Percentiles rank a stretch among this genome's conserved stretches.
phyloP scores from a whole-genome alignment of 1,284 basidiomycete genomes.

The Polyporus tsugae region DNA sequence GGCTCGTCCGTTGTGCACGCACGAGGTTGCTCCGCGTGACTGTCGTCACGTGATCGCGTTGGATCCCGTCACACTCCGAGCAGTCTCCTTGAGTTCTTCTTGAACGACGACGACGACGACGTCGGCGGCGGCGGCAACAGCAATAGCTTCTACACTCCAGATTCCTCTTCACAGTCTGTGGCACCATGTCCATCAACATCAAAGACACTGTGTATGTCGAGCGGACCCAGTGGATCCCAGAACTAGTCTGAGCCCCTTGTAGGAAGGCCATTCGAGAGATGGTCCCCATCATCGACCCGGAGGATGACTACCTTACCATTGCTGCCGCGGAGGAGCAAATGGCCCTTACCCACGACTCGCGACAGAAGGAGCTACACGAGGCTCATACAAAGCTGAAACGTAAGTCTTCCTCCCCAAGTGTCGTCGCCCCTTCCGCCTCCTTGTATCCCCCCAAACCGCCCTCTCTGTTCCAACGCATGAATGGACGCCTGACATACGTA shows the following conservation, averaged over 20 bases:
- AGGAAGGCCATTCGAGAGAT: slow-evolving; percentile 76
- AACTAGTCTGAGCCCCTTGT: slow-evolving; percentile 10
- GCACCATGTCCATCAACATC: slow-evolving; percentile 36
- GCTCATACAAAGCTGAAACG: slow-evolving; percentile 69
- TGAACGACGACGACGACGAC: neutral
- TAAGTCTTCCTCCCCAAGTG: slow-evolving; percentile 34
- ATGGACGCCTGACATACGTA: neutral
- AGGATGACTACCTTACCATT: slow-evolving; percentile 78
- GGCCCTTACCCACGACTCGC: slow-evolving; percentile 56
- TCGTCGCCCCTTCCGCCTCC: neutral
- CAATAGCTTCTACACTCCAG: neutral
- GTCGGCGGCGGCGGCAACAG: neutral
- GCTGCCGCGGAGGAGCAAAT: slow-evolving; percentile 75
- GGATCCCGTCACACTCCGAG: slow-evolving; percentile 2
- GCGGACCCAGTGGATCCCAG: neutral
- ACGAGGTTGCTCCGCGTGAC: slow-evolving; percentile 9
- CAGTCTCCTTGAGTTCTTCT: no score
- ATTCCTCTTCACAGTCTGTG: neutral
- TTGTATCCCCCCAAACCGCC: neutral
- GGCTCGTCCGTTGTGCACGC: no score
- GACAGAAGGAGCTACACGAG: slow-evolving; percentile 72
- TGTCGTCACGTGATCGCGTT: slow-evolving; percentile 17
- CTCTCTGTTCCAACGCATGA: neutral
- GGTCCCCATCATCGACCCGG: slow-evolving; percentile 73
- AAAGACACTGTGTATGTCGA: slow-evolving; percentile 37